Evolutionary conservation across 805 yeast species (phyloP).

Genomic region (Ogataea salicorniae): DNA sequence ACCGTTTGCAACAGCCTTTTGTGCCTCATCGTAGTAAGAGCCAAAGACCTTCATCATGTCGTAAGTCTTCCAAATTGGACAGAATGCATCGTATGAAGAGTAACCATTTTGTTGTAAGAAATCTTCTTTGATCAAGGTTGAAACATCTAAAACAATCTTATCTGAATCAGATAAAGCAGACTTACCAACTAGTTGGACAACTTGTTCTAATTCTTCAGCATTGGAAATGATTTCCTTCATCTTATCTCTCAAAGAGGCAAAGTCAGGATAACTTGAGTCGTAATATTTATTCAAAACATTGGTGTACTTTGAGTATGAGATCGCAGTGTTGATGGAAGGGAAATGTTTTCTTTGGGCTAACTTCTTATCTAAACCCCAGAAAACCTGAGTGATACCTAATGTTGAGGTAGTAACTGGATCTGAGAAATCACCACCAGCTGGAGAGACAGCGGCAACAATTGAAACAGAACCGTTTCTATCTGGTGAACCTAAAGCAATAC

Average conservation of each 20-base stretch:
- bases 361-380: slow-evolving; percentile 99
- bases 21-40: slow-evolving; percentile 93
- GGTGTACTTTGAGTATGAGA: slow-evolving; percentile 95
- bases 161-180: slow-evolving; percentile 95
- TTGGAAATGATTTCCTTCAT: slow-evolving; percentile 91
- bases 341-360: slow-evolving; percentile 99
- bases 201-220: slow-evolving; percentile 98
- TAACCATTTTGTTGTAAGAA: slow-evolving; percentile 99
- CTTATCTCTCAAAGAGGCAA: slow-evolving; percentile 83
- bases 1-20: slow-evolving; percentile 90
- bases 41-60: slow-evolving; percentile 97
- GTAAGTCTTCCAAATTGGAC: slow-evolving; percentile 98
- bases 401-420: slow-evolving; percentile 99
- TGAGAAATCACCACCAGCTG: slow-evolving; percentile 99
- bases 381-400: slow-evolving; percentile 98
- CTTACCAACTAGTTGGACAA: slow-evolving; percentile 98
- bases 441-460: slow-evolving; percentile 99
- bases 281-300: slow-evolving; percentile 80
- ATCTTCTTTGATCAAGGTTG: slow-evolving; percentile 90
- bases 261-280: slow-evolving; percentile 82
- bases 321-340: slow-evolving; percentile 96
- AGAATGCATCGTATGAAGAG: slow-evolving; percentile 96
- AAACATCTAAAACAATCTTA: slow-evolving; percentile 92
- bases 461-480: slow-evolving; percentile 96
- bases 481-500: slow-evolving; percentile 92